phyloP scores from a whole-genome alignment of 176 grass and related monocot genomes.

The Cymbopogon citratus region DNA sequence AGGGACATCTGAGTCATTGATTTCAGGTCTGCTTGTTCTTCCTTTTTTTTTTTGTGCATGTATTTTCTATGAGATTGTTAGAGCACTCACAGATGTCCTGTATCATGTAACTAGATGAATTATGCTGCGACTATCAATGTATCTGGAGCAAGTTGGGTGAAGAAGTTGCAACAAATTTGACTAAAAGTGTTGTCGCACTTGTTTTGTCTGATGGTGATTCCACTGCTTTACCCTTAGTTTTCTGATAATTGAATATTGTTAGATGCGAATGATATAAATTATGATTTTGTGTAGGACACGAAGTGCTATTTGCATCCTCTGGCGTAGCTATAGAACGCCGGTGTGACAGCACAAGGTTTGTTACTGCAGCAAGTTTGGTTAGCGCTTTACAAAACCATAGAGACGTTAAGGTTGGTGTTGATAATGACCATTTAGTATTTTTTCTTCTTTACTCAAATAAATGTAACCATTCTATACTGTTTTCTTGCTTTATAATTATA shows the following conservation, averaged over 20 bases:
- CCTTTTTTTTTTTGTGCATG: background rate
- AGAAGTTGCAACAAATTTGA: background rate
- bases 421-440: background rate
- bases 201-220: conserved; percentile 5
- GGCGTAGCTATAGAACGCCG: background rate
- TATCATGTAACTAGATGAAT: background rate
- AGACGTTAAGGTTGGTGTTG: background rate
- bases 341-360: background rate
- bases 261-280: background rate
- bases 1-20: too few relatives aligned
- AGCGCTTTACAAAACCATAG: background rate
- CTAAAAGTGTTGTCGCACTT: background rate
- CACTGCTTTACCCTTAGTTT: background rate
- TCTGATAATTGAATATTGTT: background rate
- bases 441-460: background rate
- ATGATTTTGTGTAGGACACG: background rate
- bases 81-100: background rate
- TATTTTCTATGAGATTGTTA: background rate
- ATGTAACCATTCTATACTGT: too few relatives aligned
- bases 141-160: too few relatives aligned
- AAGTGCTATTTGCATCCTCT: conserved; percentile 11
- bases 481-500: too few relatives aligned
- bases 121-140: background rate
- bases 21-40: background rate
- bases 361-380: conserved; percentile 26